phyloP scores from a whole-genome alignment of 805 yeast species.

The Lachancea mirantina region DNA sequence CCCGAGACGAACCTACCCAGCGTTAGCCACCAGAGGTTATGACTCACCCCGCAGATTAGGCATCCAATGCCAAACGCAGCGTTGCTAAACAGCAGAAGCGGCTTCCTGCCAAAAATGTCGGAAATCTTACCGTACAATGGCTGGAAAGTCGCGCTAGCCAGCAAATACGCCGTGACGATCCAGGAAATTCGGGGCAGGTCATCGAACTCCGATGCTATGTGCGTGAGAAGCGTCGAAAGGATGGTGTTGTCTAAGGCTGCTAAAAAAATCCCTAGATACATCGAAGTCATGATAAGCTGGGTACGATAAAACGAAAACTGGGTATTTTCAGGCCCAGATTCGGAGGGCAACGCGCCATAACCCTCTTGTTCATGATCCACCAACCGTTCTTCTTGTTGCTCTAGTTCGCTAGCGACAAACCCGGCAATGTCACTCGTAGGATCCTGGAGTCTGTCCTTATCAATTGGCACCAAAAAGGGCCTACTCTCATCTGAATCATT shows the following conservation, averaged over 20 bases:
- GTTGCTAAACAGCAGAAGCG: conserved; percentile 45
- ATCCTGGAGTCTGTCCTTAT: conserved; percentile 19
- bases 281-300: conserved; percentile 34
- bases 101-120: conserved; percentile 64
- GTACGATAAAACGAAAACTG: conserved; percentile 15
- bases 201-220: conserved; percentile 62
- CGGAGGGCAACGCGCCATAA: background rate
- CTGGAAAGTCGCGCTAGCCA: conserved; percentile 66
- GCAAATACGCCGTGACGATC: conserved; percentile 65
- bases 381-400: conserved; percentile 22
- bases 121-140: conserved; percentile 66
- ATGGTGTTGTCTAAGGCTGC: conserved; percentile 65
- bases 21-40: conserved; percentile 42
- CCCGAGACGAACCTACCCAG: conserved; percentile 66
- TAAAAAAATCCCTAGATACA: conserved; percentile 45
- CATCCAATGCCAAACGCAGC: conserved; percentile 51
- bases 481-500: conserved; percentile 3
- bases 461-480: conserved; percentile 10
- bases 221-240: conserved; percentile 56
- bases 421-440: conserved; percentile 31
- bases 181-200: conserved; percentile 58
- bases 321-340: background rate
- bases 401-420: conserved; percentile 30
- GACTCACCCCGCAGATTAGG: conserved; percentile 46
- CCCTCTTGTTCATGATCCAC: background rate